Evolutionary conservation across 441 rosid genomes (phyloP).

Genomic region (Populus tomentosa): DNA sequence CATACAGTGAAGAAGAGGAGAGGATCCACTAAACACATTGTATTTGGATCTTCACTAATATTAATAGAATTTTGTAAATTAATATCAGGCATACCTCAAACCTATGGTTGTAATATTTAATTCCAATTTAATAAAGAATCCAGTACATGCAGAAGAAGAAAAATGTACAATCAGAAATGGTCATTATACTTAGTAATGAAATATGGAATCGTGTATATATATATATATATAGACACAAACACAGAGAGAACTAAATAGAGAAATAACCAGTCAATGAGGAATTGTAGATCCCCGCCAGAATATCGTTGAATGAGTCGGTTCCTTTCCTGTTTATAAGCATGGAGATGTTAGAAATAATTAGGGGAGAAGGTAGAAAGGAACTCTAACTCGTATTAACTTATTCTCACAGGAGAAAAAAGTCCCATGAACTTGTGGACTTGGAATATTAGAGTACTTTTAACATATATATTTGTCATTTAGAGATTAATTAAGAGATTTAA

Average conservation of each 20-base stretch:
- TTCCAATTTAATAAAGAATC: neutral
- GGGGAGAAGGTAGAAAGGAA: no score
- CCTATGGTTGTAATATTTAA: neutral
- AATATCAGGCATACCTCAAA: conserved; percentile 3
- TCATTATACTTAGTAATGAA: neutral
- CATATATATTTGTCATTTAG: no score
- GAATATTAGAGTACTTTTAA: no score
- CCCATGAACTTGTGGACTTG: no score
- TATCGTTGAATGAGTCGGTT: neutral
- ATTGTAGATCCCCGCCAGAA: neutral
- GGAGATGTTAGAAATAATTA: no score
- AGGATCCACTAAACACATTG: neutral
- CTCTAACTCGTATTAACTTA: no score
- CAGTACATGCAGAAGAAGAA: neutral
- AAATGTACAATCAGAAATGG: neutral
- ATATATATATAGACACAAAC: no score
- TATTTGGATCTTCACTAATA: neutral
- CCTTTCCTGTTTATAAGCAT: neutral
- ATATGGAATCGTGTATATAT: neutral
- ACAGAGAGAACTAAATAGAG: neutral
- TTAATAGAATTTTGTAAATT: neutral
- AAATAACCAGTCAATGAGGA: conserved; percentile 1
- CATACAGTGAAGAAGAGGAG: neutral
- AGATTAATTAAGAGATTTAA: no score
- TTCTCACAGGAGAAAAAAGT: no score